phyloP scores from a whole-genome alignment of 169 alveolate species.

The Plasmodium berghei region DNA sequence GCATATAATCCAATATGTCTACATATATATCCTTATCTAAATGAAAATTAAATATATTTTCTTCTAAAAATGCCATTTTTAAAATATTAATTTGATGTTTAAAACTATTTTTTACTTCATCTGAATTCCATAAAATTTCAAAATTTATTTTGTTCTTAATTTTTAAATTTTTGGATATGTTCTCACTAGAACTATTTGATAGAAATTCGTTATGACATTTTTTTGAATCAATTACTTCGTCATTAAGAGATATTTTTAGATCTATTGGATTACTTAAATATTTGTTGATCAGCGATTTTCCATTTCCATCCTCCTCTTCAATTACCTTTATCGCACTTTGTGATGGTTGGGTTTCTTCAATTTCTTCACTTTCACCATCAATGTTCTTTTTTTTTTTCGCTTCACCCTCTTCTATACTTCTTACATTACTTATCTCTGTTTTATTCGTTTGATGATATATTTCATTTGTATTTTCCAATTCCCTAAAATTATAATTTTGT shows the following conservation, averaged over 20 bases:
- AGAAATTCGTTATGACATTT: too few relatives aligned
- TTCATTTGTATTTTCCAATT: slow-evolving; percentile 2
- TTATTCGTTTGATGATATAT: background rate
- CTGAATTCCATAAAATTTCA: slow-evolving; percentile 73
- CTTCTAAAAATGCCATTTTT: slow-evolving; percentile 76
- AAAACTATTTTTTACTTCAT: slow-evolving; percentile 38
- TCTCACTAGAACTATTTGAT: background rate
- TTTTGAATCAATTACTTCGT: slow-evolving; percentile 28
- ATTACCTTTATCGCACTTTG: background rate
- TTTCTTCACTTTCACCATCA: background rate
- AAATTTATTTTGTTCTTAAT: slow-evolving; percentile 75
- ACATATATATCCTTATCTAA: slow-evolving; percentile 68
- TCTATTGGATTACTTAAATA: slow-evolving; percentile 16
- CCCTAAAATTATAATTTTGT: background rate
- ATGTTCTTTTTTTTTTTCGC: background rate
- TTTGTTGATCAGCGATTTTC: background rate
- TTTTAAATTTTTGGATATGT: slow-evolving; percentile 15
- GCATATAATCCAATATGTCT: slow-evolving; percentile 58
- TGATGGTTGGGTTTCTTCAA: background rate
- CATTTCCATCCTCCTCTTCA: slow-evolving; percentile 1
- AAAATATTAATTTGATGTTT: slow-evolving; percentile 65
- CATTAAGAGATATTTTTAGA: slow-evolving; percentile 16
- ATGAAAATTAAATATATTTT: slow-evolving; percentile 48
- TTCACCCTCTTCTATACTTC: background rate
- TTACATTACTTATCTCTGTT: background rate